Base-by-base conservation (phyloP, 768 basidiomycete species). In the Naganishia antarctica region DNA sequence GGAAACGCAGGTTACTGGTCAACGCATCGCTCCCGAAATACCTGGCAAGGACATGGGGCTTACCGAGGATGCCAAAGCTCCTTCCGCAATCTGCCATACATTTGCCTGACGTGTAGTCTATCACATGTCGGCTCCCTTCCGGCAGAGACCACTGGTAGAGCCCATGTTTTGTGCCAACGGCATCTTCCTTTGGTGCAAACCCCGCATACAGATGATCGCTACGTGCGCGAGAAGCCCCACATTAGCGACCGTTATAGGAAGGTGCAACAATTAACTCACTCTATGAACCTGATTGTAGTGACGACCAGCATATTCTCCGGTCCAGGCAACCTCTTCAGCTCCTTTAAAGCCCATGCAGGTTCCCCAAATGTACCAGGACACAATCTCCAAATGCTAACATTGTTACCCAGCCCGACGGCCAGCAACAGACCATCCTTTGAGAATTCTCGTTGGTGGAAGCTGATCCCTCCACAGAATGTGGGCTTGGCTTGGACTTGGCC, bases 371-470 rank as follows among this genome's bases (percentile, higher is more conserved):
- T 83, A 65, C 91, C 87, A 0, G 88, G 83, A 16, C 84, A 87
- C 87, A 91, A 91, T 0, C 91, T 89, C 66, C 88, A 81, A n/a
- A 96, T 79, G 0, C 84, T 84, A 60, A 91, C 86, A 2, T 85
- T 82, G 7, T 90, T 88, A 67, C 89, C 88, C 0, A 84, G 80
- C 5, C 85, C 83, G 3, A 89, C 90, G 0, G 86, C 86, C 0
- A 90, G 90, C n/a, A 96, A 81, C 4, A 91, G 81, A 4, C 89
- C 89, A 0, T 85, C 79, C 66, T 83, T 81, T 0, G 88, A 85
- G 74, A 89, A 94, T 71, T 94, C 92, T 34, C 92, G 84, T 71
- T 93, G 89, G 65, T 90, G 87, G 79, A 94, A 94, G 0, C 87
- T 86, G 57, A 96, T 77, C 0, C 88, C 86, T 0, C 87, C 87